phyloP scores from a whole-genome alignment of 73 alveolate genomes.

The Uronychia setigera region DNA sequence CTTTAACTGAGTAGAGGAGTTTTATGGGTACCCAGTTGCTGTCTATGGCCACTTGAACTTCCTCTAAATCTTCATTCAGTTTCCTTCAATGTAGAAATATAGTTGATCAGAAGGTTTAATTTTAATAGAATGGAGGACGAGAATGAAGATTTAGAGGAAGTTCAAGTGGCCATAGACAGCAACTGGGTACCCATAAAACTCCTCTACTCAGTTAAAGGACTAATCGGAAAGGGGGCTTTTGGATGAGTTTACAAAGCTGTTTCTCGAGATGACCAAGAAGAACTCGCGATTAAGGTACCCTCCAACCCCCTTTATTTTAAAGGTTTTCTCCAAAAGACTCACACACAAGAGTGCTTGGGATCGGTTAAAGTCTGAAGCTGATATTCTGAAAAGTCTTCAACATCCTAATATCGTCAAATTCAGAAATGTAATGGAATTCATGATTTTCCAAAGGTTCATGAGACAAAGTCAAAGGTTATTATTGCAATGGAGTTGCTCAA shows the following conservation, averaged over 20 bases:
- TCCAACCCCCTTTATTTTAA: neutral
- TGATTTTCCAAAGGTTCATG: conserved; percentile 20
- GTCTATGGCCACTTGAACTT: neutral
- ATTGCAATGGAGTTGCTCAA: conserved; percentile 40
- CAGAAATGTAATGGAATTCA: conserved; percentile 15
- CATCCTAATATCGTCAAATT: conserved; percentile 57
- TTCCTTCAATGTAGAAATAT: too few species aligned
- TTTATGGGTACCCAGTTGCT: neutral
- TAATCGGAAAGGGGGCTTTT: neutral
- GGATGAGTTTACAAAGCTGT: neutral
- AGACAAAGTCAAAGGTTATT: conserved; percentile 20
- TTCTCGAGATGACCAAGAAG: neutral
- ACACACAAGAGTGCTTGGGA: neutral
- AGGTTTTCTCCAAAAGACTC: neutral
- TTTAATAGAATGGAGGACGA: neutral
- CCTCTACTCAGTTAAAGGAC: neutral
- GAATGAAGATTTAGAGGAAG: neutral
- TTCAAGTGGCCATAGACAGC: neutral
- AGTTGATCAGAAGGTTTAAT: too few species aligned
- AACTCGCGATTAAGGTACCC: neutral
- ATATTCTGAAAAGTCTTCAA: conserved; percentile 28
- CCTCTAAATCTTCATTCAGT: neutral
- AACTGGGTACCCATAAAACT: neutral
- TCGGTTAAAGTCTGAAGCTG: conserved; percentile 41
- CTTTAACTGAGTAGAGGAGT: neutral